Conservation (phyloP, 2,329 filamentous ascomycete genomes). For the Clarireedia homoeocarpa region DNA sequence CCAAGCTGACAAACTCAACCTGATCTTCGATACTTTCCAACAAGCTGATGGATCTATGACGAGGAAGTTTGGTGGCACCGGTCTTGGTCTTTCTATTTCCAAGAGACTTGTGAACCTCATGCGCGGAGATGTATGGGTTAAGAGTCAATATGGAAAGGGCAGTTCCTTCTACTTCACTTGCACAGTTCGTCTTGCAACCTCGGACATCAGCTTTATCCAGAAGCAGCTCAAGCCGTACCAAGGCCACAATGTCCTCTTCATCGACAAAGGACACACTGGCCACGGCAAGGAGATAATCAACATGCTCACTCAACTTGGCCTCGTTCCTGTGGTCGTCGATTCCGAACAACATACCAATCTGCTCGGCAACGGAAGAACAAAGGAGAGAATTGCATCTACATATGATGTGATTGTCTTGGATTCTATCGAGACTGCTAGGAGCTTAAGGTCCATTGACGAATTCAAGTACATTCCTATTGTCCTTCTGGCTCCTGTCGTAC, state of each 20-base stretch:
- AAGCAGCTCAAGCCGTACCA: slow-evolving; percentile 85
- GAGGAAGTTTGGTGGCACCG: slow-evolving; percentile 90
- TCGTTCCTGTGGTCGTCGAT: slow-evolving; percentile 78
- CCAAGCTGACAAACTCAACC: slow-evolving; percentile 84
- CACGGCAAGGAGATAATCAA: slow-evolving; percentile 67
- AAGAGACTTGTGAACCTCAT: slow-evolving; percentile 92
- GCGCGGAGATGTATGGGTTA: slow-evolving; percentile 94
- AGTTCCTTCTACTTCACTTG: slow-evolving; percentile 97
- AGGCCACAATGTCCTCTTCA: slow-evolving; percentile 86
- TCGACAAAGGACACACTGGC: slow-evolving; percentile 80
- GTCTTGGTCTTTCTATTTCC: slow-evolving; percentile 88
- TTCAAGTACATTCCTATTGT: slow-evolving; percentile 98
- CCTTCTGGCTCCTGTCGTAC: slow-evolving; percentile 78
- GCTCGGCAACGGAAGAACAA: slow-evolving; percentile 41
- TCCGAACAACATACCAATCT: slow-evolving; percentile 60
- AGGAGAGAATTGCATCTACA: slow-evolving; percentile 32
- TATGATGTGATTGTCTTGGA: slow-evolving; percentile 97
- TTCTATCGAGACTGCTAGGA: slow-evolving; percentile 82
- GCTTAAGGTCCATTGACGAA: slow-evolving; percentile 78
- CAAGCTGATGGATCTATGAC: slow-evolving; percentile 97
- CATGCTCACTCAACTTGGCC: slow-evolving; percentile 71
- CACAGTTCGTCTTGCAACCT: slow-evolving; percentile 74
- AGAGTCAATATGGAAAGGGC: slow-evolving; percentile 82
- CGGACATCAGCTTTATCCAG: slow-evolving; percentile 69
- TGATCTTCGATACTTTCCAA: slow-evolving; percentile 99